Conservation (phyloP, 192 early-diverging fungal genomes). For the Coemansia sp. region DNA sequence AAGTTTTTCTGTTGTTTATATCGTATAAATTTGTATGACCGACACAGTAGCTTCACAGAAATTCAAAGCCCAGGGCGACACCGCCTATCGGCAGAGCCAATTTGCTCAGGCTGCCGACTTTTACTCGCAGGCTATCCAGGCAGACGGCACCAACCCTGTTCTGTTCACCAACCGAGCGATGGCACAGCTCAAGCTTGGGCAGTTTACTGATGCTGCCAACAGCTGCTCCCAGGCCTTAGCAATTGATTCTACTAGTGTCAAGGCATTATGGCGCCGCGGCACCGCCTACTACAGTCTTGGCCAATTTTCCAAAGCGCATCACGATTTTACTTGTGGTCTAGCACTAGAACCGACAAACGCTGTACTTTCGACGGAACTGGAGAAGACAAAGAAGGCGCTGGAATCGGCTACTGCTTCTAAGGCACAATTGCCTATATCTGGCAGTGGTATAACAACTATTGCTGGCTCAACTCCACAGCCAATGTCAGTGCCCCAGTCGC, state of each 20-base stretch:
- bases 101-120: constrained; percentile 59
- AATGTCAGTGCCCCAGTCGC: constrained; percentile 7
- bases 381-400: background rate
- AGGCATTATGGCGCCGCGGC: constrained; percentile 28
- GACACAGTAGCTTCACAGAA: constrained; percentile 2
- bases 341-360: constrained; percentile 16
- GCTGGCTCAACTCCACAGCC: background rate
- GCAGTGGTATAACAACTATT: background rate
- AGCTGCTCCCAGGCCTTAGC: constrained; percentile 14
- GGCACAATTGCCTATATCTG: background rate
- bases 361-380: constrained; percentile 11
- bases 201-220: constrained; percentile 36
- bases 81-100: constrained; percentile 58
- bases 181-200: constrained; percentile 73
- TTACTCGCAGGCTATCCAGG: constrained; percentile 66
- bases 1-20: background rate
- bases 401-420: background rate
- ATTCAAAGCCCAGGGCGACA: constrained; percentile 61
- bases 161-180: constrained; percentile 77
- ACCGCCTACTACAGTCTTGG: constrained; percentile 10
- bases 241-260: constrained; percentile 16
- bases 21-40: background rate
- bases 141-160: constrained; percentile 62
- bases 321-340: constrained; percentile 11
- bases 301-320: constrained; percentile 4